Conservation (phyloP, 345 rosid species). For the Lagerstroemia speciosa region DNA sequence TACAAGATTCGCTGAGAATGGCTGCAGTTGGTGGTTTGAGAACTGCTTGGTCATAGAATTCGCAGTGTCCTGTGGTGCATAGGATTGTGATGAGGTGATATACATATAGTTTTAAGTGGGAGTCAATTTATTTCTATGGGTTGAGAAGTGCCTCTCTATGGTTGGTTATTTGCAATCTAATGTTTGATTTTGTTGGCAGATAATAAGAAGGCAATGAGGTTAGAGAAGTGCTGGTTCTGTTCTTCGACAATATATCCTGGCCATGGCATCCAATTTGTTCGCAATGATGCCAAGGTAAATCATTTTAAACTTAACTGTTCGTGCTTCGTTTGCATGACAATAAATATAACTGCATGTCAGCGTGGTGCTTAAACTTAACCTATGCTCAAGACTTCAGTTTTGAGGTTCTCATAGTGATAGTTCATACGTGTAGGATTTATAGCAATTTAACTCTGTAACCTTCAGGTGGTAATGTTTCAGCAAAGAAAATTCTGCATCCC, state of each 20-base stretch:
- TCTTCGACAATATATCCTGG: conserved; percentile 86
- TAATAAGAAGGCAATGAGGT: conserved; percentile 41
- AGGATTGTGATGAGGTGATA: no score
- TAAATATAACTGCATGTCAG: not conserved
- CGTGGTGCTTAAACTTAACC: not conserved
- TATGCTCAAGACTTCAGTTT: no score
- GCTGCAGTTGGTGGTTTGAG: no score
- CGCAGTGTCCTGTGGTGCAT: no score
- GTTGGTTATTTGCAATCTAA: not conserved
- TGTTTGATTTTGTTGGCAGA: not conserved
- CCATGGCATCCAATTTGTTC: conserved; percentile 80
- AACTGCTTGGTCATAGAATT: no score
- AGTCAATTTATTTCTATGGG: no score
- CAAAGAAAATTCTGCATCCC: no score
- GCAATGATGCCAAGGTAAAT: conserved; percentile 77
- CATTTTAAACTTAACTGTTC: not conserved
- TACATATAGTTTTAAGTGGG: no score
- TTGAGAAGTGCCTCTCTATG: not conserved
- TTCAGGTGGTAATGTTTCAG: not conserved
- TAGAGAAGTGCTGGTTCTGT: conserved; percentile 93
- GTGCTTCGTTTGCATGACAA: not conserved
- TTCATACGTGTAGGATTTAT: not conserved
- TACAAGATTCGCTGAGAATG: no score
- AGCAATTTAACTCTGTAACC: not conserved
- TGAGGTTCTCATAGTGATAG: no score